phyloP scores from a whole-genome alignment of 2,329 filamentous ascomycete genomes.

The Podosphaera leucotricha region DNA sequence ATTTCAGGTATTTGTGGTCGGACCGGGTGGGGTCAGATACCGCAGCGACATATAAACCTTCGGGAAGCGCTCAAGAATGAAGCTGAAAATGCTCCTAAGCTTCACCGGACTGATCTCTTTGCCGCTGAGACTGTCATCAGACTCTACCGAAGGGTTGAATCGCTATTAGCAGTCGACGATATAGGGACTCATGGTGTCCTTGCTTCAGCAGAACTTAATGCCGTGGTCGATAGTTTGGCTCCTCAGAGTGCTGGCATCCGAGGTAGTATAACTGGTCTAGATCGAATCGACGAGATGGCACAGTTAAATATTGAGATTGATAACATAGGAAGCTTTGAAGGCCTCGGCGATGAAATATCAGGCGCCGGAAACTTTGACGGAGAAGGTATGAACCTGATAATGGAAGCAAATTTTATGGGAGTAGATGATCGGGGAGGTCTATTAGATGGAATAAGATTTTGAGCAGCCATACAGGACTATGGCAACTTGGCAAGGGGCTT shows the following conservation, averaged over 20 bases:
- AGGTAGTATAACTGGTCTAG: neutral
- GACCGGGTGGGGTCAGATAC: neutral
- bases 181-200: neutral
- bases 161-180: conserved; percentile 4
- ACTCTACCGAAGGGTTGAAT: conserved; percentile 15
- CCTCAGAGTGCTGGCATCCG: neutral
- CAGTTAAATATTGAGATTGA: neutral
- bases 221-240: neutral
- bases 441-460: neutral
- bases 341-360: neutral
- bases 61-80: conserved; percentile 13
- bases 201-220: neutral
- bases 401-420: neutral
- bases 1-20: conserved; percentile 1
- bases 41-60: conserved; percentile 13
- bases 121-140: conserved; percentile 13
- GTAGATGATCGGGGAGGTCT: neutral
- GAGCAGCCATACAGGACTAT: neutral
- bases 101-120: conserved; percentile 10
- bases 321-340: neutral
- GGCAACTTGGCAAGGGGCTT: too few relatives aligned
- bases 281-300: neutral
- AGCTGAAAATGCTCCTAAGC: conserved; percentile 11
- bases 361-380: neutral
- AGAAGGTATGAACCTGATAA: neutral